phyloP scores from a whole-genome alignment of 805 yeast genomes.

The Candida easanensis region DNA sequence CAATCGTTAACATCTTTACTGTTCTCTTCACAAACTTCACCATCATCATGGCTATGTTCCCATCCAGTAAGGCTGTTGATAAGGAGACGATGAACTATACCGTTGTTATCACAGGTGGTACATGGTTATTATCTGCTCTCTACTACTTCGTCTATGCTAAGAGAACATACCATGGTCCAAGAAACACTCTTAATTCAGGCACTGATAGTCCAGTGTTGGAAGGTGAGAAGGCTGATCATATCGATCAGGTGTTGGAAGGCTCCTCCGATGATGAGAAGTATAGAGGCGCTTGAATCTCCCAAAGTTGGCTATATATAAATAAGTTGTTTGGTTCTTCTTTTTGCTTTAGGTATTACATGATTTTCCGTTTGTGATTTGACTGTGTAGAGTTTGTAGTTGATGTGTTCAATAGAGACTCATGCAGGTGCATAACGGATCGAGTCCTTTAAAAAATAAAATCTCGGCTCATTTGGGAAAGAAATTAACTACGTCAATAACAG shows the following conservation, averaged over 20 bases:
- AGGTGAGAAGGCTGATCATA: slow-evolving; percentile 5
- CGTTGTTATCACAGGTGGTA: slow-evolving; percentile 59
- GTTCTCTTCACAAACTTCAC: slow-evolving; percentile 48
- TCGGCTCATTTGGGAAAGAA: too few species aligned
- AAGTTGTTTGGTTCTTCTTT: too few species aligned
- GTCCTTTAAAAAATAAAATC: too few species aligned
- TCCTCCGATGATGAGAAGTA: slow-evolving; percentile 5
- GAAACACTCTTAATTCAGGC: slow-evolving; percentile 6
- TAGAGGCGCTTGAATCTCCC: too few species aligned
- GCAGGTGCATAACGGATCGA: too few species aligned
- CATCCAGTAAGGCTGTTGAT: slow-evolving; percentile 36
- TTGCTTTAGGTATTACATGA: too few species aligned
- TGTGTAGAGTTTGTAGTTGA: too few species aligned
- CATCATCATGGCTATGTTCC: slow-evolving; percentile 61
- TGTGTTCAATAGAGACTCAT: too few species aligned
- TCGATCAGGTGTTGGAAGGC: neutral
- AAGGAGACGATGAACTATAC: slow-evolving; percentile 67
- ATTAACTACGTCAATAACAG: neutral
- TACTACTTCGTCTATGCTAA: slow-evolving; percentile 54
- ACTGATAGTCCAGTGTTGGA: neutral
- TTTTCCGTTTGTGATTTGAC: too few species aligned
- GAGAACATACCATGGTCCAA: slow-evolving; percentile 58
- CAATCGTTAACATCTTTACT: slow-evolving; percentile 44
- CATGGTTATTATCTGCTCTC: slow-evolving; percentile 53
- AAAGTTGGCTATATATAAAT: too few species aligned